A percentile compares a stretch with the other conserved stretches of the same genome.
These are phyloP conservation scores for Mucor sp. DNA, from an alignment of 371 early-diverging fungal species.

Conservation along the genomic window DNA sequence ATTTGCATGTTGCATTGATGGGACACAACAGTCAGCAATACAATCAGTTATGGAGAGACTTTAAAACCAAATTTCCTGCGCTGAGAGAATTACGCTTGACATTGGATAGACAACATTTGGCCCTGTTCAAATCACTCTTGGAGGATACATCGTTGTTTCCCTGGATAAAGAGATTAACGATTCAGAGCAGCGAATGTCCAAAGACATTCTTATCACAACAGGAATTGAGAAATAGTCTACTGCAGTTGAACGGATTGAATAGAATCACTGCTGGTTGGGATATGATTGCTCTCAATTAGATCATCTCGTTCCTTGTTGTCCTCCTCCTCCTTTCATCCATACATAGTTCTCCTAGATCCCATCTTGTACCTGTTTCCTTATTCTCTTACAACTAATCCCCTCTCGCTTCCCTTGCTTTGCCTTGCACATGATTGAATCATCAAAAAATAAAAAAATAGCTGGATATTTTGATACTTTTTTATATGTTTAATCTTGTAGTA, in stretches of 20 bases:
- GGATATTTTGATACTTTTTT: background rate
- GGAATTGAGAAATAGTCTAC: constrained; percentile 24
- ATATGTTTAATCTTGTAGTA: constrained; percentile 2
- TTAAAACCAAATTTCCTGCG: constrained; percentile 25
- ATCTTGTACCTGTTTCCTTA: background rate
- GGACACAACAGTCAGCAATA: background rate
- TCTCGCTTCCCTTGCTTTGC: background rate
- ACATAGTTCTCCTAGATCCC: background rate
- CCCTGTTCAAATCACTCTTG: constrained; percentile 27
- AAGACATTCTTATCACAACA: constrained; percentile 23
- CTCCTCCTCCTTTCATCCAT: background rate
- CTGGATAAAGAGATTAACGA: constrained; percentile 34
- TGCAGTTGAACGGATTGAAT: constrained; percentile 29
- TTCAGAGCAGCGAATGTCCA: constrained; percentile 26
- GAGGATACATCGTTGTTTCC: constrained; percentile 29
- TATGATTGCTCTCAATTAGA: constrained; percentile 30
- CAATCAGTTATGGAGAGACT: constrained; percentile 13
- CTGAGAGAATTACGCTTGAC: constrained; percentile 23
- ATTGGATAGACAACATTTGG: constrained; percentile 7
- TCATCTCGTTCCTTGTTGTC: background rate
- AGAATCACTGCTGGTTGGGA: constrained; percentile 45
- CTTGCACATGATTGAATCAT: background rate
- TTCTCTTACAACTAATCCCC: background rate
- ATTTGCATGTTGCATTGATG: constrained; percentile 12
- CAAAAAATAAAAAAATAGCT: background rate